Conservation (phyloP, 345 rosid genomes). For the Eucalyptus camaldulensis region DNA sequence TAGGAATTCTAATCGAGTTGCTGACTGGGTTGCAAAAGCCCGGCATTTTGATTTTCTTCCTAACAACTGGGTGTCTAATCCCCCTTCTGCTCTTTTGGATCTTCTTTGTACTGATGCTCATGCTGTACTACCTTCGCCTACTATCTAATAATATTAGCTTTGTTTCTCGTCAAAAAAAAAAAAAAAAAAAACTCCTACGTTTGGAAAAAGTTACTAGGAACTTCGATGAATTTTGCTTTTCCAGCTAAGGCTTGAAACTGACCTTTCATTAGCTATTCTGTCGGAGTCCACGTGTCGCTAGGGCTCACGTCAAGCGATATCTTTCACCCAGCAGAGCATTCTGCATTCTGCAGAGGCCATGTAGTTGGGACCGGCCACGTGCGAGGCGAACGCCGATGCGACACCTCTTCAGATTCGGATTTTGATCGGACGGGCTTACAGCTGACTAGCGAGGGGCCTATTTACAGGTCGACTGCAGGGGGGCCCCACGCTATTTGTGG, state of each 20-base stretch:
- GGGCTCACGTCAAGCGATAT: not conserved
- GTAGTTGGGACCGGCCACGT: not conserved
- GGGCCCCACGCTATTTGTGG: not conserved
- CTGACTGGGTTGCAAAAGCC: no score
- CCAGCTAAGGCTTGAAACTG: not conserved
- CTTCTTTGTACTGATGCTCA: no score
- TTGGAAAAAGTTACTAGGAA: no score
- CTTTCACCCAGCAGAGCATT: not conserved
- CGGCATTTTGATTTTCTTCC: no score
- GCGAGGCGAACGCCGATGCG: not conserved
- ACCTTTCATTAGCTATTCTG: not conserved
- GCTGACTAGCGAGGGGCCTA: not conserved
- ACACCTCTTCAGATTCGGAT: not conserved
- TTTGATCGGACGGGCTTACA: not conserved
- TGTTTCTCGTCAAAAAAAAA: no score
- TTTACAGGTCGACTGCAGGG: not conserved
- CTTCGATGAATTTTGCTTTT: not conserved
- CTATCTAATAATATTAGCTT: no score
- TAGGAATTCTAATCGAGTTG: no score
- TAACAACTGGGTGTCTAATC: no score
- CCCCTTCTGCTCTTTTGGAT: no score
- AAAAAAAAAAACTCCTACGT: not conserved
- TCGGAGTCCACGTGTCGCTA: not conserved
- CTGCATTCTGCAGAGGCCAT: not conserved
- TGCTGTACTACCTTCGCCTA: no score